Conservation (phyloP, 176 grass and related monocot species). For the Aegilops longissima region DNA sequence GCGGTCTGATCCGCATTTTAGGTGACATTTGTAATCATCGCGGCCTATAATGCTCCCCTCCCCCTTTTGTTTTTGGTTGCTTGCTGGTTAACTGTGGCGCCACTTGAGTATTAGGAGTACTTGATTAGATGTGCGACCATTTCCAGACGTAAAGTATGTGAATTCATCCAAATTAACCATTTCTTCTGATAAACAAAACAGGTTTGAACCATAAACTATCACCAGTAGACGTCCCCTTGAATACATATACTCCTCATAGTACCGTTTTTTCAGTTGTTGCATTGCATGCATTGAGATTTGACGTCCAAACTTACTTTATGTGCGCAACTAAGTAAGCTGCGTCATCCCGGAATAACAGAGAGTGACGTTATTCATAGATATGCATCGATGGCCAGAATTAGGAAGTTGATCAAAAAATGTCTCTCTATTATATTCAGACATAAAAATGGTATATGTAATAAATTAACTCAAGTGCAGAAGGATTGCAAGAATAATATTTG, state of each 20-base stretch:
- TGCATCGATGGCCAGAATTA: background rate
- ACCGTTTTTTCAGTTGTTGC: background rate
- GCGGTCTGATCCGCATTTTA: background rate
- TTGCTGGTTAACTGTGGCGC: background rate
- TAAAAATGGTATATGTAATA: background rate
- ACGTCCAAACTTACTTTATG: background rate
- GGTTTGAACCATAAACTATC: background rate
- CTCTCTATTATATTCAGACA: background rate
- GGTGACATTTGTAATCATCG: slow-evolving; percentile 35
- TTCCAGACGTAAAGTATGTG: background rate
- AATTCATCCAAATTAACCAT: background rate
- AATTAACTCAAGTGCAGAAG: background rate
- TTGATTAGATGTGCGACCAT: slow-evolving; percentile 9
- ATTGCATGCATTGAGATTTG: background rate
- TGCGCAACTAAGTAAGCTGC: background rate
- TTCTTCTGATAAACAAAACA: background rate
- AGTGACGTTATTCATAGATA: background rate
- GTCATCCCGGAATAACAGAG: background rate
- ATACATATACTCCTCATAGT: background rate
- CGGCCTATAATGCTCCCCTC: background rate
- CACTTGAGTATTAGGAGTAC: background rate
- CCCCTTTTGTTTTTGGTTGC: background rate
- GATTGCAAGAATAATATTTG: background rate
- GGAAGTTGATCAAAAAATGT: background rate
- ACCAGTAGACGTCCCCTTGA: background rate